These are phyloP conservation scores for Microglena sp. DNA, from an alignment of 139 green algal genomes.

Conservation along the genomic window DNA sequence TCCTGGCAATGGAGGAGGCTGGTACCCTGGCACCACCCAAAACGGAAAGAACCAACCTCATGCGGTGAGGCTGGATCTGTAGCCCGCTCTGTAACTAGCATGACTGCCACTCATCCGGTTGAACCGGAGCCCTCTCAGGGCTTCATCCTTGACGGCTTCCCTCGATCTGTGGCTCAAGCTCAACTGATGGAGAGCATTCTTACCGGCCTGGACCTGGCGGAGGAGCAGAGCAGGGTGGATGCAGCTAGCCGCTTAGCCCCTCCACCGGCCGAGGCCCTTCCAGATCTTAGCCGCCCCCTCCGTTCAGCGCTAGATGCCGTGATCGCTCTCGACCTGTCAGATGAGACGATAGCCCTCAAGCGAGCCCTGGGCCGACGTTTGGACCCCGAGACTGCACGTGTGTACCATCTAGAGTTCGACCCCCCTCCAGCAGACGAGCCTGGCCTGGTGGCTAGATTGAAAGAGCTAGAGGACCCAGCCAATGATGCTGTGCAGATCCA, in stretches of 20 bases:
- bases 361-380: slow-evolving; percentile 32
- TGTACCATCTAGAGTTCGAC: slow-evolving; percentile 69
- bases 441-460: slow-evolving; percentile 45
- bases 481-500: slow-evolving; percentile 44
- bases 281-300: slow-evolving; percentile 30
- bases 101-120: too few relatives aligned
- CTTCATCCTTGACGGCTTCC: slow-evolving; percentile 70
- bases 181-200: slow-evolving; percentile 57
- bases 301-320: slow-evolving; percentile 57
- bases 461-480: slow-evolving; percentile 22
- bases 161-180: slow-evolving; percentile 24
- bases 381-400: slow-evolving; percentile 37
- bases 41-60: slow-evolving; percentile 2
- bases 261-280: slow-evolving; percentile 28
- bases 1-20: slow-evolving; percentile 37
- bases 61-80: too few relatives aligned
- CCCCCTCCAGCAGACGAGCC: slow-evolving; percentile 49
- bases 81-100: too few relatives aligned
- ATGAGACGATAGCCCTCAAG: slow-evolving; percentile 25
- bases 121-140: slow-evolving; percentile 38
- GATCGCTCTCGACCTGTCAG: slow-evolving; percentile 30
- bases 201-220: slow-evolving; percentile 62
- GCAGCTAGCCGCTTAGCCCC: slow-evolving; percentile 42
- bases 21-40: not conserved
- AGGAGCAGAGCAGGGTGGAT: slow-evolving; percentile 31